Percentiles rank a stretch among this genome's conserved stretches.
Evolutionary conservation across 768 basidiomycete genomes (phyloP).

Genomic region (Clathrus columnatus): DNA sequence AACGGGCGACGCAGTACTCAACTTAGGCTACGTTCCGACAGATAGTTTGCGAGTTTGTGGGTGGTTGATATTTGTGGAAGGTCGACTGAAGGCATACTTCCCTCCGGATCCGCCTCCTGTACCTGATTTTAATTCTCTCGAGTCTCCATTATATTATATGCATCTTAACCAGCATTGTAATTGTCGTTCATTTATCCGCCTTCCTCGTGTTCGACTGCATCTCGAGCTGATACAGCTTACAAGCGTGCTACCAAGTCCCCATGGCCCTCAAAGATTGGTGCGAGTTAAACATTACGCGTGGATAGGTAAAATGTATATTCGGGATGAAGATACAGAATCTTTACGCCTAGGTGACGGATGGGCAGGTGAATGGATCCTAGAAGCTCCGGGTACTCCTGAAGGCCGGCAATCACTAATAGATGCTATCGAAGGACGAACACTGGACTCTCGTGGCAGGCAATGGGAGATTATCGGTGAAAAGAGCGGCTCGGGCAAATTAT

Average conservation of each 20-base stretch:
- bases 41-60: slow-evolving; percentile 21
- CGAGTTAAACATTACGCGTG: slow-evolving; percentile 56
- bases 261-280: slow-evolving; percentile 51
- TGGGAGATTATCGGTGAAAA: slow-evolving; percentile 17
- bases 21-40: slow-evolving; percentile 67
- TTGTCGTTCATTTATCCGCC: not conserved
- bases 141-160: slow-evolving; percentile 68
- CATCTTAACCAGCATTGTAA: slow-evolving; percentile 38
- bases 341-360: slow-evolving; percentile 55
- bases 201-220: not conserved
- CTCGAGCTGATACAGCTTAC: not conserved
- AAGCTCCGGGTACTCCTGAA: slow-evolving; percentile 59
- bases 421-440: slow-evolving; percentile 6
- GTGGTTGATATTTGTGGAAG: slow-evolving; percentile 69
- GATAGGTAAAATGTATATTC: slow-evolving; percentile 44
- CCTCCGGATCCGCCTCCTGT: slow-evolving; percentile 46
- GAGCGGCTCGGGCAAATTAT: slow-evolving; percentile 15
- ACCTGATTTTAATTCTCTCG: slow-evolving; percentile 42
- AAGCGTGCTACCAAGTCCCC: slow-evolving; percentile 48
- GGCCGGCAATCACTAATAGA: slow-evolving; percentile 12
- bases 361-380: slow-evolving; percentile 73
- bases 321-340: slow-evolving; percentile 23
- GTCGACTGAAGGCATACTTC: slow-evolving; percentile 48
- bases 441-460: slow-evolving; percentile 3
- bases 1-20: slow-evolving; percentile 69